Percentiles rank a stretch among this genome's conserved stretches.
phyloP scores from a whole-genome alignment of 495 filamentous ascomycete genomes.

The Xylona heveae region DNA sequence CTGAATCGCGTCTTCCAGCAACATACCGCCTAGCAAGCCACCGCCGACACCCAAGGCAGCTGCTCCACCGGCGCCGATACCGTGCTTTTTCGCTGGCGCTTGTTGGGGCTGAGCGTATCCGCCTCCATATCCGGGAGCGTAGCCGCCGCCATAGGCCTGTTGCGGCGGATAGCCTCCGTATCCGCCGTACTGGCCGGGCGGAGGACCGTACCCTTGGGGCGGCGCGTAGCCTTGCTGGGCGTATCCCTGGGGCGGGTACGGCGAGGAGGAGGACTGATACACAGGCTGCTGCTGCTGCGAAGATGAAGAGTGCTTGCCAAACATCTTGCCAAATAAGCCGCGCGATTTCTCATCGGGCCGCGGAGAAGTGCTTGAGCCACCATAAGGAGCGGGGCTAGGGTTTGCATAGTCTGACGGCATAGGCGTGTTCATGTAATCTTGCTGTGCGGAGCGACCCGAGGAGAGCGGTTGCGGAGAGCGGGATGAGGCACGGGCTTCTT shows the following conservation, averaged over 20 bases:
- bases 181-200: constrained; percentile 1
- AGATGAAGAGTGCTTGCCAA: constrained; percentile 16
- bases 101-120: constrained; percentile 16
- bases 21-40: constrained; percentile 47
- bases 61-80: constrained; percentile 42
- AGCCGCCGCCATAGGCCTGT: constrained; percentile 17
- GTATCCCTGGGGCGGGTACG: too few relatives aligned
- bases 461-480: not conserved
- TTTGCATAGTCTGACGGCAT: constrained; percentile 14
- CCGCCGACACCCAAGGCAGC: constrained; percentile 60
- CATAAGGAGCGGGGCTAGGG: constrained; percentile 6
- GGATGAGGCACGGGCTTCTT: constrained; percentile 34
- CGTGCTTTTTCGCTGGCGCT: constrained; percentile 13
- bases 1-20: constrained; percentile 43
- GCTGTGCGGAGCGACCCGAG: constrained; percentile 7
- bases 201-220: constrained; percentile 1
- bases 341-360: constrained; percentile 16
- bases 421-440: constrained; percentile 3
- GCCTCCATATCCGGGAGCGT: constrained; percentile 9
- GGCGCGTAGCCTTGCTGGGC: not conserved
- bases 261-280: constrained; percentile 17
- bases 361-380: constrained; percentile 1
- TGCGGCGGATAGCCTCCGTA: constrained; percentile 10
- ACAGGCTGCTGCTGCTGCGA: constrained; percentile 21
- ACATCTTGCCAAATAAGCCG: constrained; percentile 32